Percentiles rank a stretch among this genome's conserved stretches.
phyloP scores from a whole-genome alignment of 371 early-diverging fungal species.

The Synchytrium microbalum region DNA sequence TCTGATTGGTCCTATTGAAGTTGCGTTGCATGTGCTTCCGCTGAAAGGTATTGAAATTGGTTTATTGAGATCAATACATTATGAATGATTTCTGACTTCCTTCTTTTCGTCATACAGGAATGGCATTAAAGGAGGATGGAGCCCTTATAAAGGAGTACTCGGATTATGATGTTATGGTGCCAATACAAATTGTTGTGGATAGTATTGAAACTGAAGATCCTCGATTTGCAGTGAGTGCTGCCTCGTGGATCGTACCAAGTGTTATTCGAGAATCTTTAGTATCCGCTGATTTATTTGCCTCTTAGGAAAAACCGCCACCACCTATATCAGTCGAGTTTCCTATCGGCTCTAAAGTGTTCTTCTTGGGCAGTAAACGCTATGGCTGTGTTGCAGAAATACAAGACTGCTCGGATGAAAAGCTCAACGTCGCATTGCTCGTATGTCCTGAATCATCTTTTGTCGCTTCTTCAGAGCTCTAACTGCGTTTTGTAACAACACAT shows the following conservation, averaged over 20 bases:
- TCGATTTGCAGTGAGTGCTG: slow-evolving; percentile 39
- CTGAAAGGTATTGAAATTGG: slow-evolving; percentile 37
- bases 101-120: slow-evolving; percentile 19
- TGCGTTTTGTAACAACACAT: too few relatives aligned
- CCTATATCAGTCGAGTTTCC: slow-evolving; percentile 52
- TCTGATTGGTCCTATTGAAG: slow-evolving; percentile 58
- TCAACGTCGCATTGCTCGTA: slow-evolving; percentile 46
- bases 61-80: background rate
- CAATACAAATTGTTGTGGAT: slow-evolving; percentile 63
- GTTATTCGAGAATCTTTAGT: background rate
- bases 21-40: slow-evolving; percentile 59
- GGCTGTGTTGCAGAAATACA: slow-evolving; percentile 69
- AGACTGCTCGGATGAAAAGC: slow-evolving; percentile 42
- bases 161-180: slow-evolving; percentile 46
- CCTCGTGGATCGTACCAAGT: background rate
- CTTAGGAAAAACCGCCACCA: slow-evolving; percentile 30
- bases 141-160: slow-evolving; percentile 75
- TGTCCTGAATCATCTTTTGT: background rate
- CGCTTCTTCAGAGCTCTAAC: background rate
- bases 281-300: background rate
- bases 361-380: slow-evolving; percentile 38
- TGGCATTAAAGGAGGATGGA: slow-evolving; percentile 69
- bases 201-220: slow-evolving; percentile 58
- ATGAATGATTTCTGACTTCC: slow-evolving; percentile 4
- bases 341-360: slow-evolving; percentile 55